Percentiles rank a stretch among this genome's conserved stretches.
Conservation (phyloP, 2,329 filamentous ascomycete genomes). For the Penicillium paneum region DNA sequence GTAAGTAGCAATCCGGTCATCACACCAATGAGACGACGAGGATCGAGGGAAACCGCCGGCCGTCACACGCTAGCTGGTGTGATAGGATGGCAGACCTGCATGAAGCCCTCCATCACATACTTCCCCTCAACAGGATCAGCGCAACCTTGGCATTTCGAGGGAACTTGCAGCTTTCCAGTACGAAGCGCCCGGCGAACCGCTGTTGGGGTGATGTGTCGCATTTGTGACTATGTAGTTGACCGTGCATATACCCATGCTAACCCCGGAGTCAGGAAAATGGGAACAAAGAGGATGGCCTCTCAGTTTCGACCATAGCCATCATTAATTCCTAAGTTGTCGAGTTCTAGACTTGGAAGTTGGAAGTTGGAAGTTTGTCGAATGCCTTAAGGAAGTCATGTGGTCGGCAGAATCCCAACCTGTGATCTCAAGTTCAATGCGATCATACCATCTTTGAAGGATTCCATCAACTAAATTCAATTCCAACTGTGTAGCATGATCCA, state of each 20-base stretch:
- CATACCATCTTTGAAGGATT: not conserved
- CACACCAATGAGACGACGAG: constrained; percentile 30
- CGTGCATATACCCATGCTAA: constrained; percentile 5
- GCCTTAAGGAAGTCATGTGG: constrained; percentile 14
- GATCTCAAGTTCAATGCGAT: not conserved
- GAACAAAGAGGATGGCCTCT: not conserved
- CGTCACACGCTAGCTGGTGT: constrained; percentile 38
- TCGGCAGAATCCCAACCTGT: not conserved
- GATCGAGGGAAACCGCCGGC: constrained; percentile 19
- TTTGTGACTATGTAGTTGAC: constrained; percentile 1
- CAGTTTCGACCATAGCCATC: not conserved
- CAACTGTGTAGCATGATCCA: not conserved
- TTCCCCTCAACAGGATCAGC: constrained; percentile 5
- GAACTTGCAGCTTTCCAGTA: constrained; percentile 2
- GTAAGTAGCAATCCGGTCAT: constrained; percentile 16
- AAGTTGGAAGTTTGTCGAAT: not conserved
- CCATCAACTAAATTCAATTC: not conserved
- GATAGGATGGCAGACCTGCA: constrained; percentile 31
- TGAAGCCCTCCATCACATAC: constrained; percentile 15
- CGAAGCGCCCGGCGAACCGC: constrained; percentile 12
- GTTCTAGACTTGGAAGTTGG: not conserved
- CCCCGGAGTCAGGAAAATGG: not conserved
- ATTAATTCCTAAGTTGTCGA: not conserved
- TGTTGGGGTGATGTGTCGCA: constrained; percentile 7
- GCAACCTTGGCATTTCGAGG: constrained; percentile 1